Evolutionary conservation across 78 protist species (phyloP), one percentile per base, ranked within the genome.

Genomic region (Polysphondylium violaceum): DNA sequence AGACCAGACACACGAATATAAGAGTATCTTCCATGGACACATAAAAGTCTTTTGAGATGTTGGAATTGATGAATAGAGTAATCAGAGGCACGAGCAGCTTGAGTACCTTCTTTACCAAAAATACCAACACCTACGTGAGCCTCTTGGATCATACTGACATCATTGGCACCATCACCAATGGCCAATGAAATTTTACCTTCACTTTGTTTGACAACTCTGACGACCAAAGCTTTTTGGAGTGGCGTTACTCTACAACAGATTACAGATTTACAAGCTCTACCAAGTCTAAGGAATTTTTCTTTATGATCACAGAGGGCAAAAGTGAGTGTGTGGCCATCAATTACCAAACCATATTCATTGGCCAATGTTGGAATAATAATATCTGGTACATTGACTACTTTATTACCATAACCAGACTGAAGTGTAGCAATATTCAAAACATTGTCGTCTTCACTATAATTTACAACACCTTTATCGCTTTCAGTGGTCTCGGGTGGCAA

Each of bases 101-200:
- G 98, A 14, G 83, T 72, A 27, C 99, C 99, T 64, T 98, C 99
- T 19, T 79, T 64, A 27, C 99, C 98, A 27, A 53, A 17, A 29
- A 98, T 93, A 63, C 98, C 99, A 21, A 98, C 76, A 23, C 98
- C 98, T 3, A 98, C 88, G 35, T 94, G 87, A 19, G 97, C 97
- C 35, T 90, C 87, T 74, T 89, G 96, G 50, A 98, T 96, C 99
- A 98, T 98, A 16, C 93, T 50, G 23, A 97, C 98, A 87, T 97
- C 98, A 73, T 97, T 96, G 31, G 97, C 99, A 25, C 98, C 98
- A 77, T 97, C 98, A 44, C 98, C 98, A 47, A 98, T 95, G 14
- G 98, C 95, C 27, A 97, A 88, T 8, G 94, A 87, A 55, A 93
- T 71, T 38, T 44, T 71, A 31, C 44, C 64, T 43, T 35, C 43